Evolutionary conservation across 768 basidiomycete species (phyloP), one percentile per base, ranked within the genome.

Genomic region (Naganishia friedmannii): DNA sequence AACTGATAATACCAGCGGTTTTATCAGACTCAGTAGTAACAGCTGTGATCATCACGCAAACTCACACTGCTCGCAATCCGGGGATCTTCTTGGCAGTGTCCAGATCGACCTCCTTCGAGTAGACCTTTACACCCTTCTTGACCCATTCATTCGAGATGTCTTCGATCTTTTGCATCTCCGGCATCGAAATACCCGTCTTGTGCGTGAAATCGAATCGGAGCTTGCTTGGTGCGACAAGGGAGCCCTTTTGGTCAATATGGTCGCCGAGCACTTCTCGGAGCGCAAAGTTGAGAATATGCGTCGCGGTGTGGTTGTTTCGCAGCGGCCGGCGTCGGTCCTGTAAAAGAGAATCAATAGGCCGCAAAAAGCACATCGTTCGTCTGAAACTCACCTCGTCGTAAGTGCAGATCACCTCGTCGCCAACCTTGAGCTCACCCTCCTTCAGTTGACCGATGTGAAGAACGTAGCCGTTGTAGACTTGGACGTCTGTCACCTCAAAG

Each of bases 171-270:
- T 82, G 77, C 39, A 98, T 85, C 63, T 98, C 94, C 2, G 86
- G 81, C 0, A 87, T 79, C n/a, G 86, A 79, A 72, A 98, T 90
- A 70, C 88, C 88, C 2, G 91, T 86, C 81, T 96, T 97, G 83
- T 99, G 96, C 21, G 92, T 94, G 82, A 98, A 99, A 82, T 99
- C 96, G 82, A 99, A 99, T 21, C 96, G 92, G 29, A 99, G 87
- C 81, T 96, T 97, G 28, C 88, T 87, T 0, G 93, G 92, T 0
- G 96, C 93, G 72, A 99, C 96, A 55, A 99, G 87, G 3, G 96
- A 98, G 37, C 96, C 96, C 79, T 91, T 96, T 80, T 99, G 96
- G 81, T 98, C 96, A 70, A 98, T 89, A 77, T 98, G 96, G 79
- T 97, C 93, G 29, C 96, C 96, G 13, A 98, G 88, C 13, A 92